These are phyloP conservation scores for Amanita rubescens DNA, from an alignment of 768 basidiomycete genomes.

Conservation along the genomic window DNA sequence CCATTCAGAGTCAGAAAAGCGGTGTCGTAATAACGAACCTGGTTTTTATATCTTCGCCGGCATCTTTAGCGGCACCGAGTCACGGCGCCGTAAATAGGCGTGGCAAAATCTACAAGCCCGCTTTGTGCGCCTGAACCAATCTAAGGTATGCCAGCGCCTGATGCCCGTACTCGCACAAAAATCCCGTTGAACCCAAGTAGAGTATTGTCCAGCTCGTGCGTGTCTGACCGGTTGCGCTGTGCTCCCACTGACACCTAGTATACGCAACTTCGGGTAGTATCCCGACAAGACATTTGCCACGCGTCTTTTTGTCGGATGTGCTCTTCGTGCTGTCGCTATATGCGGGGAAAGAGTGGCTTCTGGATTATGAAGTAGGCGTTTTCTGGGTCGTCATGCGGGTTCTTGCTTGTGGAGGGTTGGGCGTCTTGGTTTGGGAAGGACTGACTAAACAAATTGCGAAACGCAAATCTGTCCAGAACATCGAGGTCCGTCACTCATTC, in stretches of 20 bases:
- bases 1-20: conserved; percentile 21
- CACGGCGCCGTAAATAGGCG: too few relatives aligned
- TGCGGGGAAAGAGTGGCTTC: conserved; percentile 58
- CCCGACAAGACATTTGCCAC: conserved; percentile 44
- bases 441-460: conserved; percentile 46
- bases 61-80: too few relatives aligned
- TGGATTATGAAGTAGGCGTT: conserved; percentile 59
- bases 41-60: too few relatives aligned
- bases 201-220: conserved; percentile 49
- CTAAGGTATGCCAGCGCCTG: conserved; percentile 50
- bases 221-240: conserved; percentile 1
- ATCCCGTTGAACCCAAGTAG: conserved; percentile 52
- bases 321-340: conserved; percentile 57
- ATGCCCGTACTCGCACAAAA: conserved; percentile 60
- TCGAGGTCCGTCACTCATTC: conserved; percentile 15
- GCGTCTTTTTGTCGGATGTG: conserved; percentile 52
- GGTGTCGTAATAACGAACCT: not conserved
- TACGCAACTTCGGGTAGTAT: conserved; percentile 28
- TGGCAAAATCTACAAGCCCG: not conserved
- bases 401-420: conserved; percentile 64
- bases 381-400: conserved; percentile 75
- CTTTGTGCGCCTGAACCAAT: conserved; percentile 1
- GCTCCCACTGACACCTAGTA: not conserved
- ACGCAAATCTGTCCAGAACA: conserved; percentile 53
- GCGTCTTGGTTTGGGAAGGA: conserved; percentile 53